Percentiles rank a stretch among this genome's conserved stretches.
Conservation (phyloP, 352 stramenopile genomes). For the Globisporangium echinulatum region DNA sequence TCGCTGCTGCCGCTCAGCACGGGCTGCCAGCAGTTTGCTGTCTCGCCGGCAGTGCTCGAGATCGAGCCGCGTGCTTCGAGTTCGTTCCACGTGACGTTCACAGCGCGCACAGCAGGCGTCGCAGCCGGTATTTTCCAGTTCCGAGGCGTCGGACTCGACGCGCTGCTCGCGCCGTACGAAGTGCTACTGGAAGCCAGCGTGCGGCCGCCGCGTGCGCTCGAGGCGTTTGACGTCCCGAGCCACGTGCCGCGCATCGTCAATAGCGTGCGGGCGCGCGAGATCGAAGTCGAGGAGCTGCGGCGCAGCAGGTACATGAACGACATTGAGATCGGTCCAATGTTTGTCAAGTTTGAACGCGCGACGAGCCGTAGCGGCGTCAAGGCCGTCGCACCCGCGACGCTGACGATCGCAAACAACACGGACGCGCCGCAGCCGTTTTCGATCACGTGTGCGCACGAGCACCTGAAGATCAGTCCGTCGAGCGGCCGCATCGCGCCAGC, state of each 20-base stretch:
- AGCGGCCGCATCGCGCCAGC: conserved; percentile 38
- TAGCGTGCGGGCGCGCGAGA: conserved; percentile 5
- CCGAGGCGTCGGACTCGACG: conserved; percentile 55
- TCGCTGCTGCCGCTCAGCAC: conserved; percentile 76
- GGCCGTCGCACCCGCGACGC: conserved; percentile 17
- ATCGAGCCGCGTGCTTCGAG: conserved; percentile 46
- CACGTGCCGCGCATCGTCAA: background rate
- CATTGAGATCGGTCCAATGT: conserved; percentile 54
- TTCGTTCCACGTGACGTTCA: conserved; percentile 67
- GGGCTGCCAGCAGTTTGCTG: conserved; percentile 79
- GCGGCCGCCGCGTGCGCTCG: conserved; percentile 25
- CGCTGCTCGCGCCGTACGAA: conserved; percentile 69
- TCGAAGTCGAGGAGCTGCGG: conserved; percentile 53
- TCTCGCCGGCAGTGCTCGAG: conserved; percentile 72
- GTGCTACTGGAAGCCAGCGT: conserved; percentile 82
- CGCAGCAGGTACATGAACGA: conserved; percentile 30
- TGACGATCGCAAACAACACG: conserved; percentile 61
- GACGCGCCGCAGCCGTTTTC: conserved; percentile 39
- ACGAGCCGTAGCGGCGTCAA: conserved; percentile 21
- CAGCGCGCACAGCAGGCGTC: conserved; percentile 44
- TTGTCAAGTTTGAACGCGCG: conserved; percentile 43
- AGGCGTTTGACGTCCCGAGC: conserved; percentile 7
- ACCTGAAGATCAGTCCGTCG: conserved; percentile 40
- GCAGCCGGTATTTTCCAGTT: conserved; percentile 86
- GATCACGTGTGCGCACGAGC: conserved; percentile 44